phyloP scores from a whole-genome alignment of 192 early-diverging fungal species.

The Spizellomyces sp. region DNA sequence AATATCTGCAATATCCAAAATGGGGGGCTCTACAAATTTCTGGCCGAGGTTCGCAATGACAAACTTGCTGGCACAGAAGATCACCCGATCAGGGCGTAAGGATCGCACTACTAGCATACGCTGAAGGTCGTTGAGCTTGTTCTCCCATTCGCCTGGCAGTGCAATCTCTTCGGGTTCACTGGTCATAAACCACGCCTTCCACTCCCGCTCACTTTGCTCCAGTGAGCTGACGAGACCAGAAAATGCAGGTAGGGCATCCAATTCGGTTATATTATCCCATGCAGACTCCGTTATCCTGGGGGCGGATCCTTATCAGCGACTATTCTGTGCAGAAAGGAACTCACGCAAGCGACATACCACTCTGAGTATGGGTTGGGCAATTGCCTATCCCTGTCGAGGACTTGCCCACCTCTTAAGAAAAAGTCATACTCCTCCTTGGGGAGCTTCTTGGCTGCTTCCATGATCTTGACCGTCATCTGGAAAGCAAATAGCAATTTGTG shows the following conservation, averaged over 20 bases:
- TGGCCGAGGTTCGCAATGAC: conserved; percentile 59
- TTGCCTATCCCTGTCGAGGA: conserved; percentile 57
- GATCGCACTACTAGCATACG: conserved; percentile 64
- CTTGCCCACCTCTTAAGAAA: conserved; percentile 62
- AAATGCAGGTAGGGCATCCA: conserved; percentile 52
- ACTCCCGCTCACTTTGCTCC: conserved; percentile 63
- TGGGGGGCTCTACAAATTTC: conserved; percentile 61
- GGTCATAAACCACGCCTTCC: conserved; percentile 64
- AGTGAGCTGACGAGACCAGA: conserved; percentile 58
- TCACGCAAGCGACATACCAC: conserved; percentile 34
- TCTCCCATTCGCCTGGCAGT: conserved; percentile 66
- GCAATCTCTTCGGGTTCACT: conserved; percentile 56
- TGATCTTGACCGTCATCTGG: conserved; percentile 67
- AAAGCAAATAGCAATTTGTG: conserved; percentile 65
- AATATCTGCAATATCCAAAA: conserved; percentile 60
- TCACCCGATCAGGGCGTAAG: conserved; percentile 56
- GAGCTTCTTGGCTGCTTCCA: conserved; percentile 57
- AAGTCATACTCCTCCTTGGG: conserved; percentile 65
- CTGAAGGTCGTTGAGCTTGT: conserved; percentile 63
- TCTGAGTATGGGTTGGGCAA: conserved; percentile 57
- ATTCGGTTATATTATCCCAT: conserved; percentile 66
- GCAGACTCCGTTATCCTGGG: conserved; percentile 54
- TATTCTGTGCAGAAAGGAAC: conserved; percentile 9
- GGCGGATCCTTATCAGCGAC: conserved; percentile 9
- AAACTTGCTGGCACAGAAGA: conserved; percentile 61